Percentiles rank a stretch among this genome's conserved stretches.
These are phyloP conservation scores for Ophiorrhiza pumila DNA, from an alignment of 257 asterid genomes.

Conservation along the genomic window DNA sequence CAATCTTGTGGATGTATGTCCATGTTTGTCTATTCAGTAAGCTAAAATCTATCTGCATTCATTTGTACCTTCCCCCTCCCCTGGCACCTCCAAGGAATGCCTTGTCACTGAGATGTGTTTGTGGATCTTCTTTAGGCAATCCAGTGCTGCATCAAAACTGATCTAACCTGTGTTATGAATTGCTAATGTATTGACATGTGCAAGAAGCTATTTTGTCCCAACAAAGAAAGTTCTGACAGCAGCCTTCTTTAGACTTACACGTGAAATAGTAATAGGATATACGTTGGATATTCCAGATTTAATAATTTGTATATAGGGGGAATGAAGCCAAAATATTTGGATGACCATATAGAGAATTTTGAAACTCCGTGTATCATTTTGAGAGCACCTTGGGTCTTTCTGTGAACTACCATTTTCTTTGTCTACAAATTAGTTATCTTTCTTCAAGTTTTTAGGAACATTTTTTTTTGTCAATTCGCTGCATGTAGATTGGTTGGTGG, in stretches of 20 bases:
- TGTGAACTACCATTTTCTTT: not conserved
- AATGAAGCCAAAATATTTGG: not conserved
- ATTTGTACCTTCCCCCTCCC: not conserved
- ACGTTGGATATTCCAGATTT: not conserved
- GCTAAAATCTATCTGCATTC: not conserved
- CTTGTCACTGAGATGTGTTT: not conserved
- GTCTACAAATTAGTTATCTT: not conserved
- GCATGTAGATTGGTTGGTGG: not conserved
- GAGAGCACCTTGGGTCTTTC: not conserved
- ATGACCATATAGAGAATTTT: not conserved
- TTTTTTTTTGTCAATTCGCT: not conserved
- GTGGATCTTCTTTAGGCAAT: not conserved
- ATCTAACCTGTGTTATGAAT: not conserved
- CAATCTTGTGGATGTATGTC: conserved; percentile 64
- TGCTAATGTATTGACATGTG: not conserved
- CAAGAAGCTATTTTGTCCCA: not conserved
- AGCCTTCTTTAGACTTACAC: not conserved
- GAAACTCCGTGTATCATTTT: not conserved
- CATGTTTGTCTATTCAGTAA: conserved; percentile 12
- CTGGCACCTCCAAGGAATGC: not conserved
- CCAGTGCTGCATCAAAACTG: not conserved
- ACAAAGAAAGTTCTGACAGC: not conserved
- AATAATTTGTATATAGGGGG: not conserved
- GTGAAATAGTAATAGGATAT: not conserved
- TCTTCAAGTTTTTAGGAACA: not conserved